Evolutionary conservation across 78 protist genomes (phyloP), one percentile per base, ranked within the genome.

Genomic region (Cavenderia fasciculata): DNA sequence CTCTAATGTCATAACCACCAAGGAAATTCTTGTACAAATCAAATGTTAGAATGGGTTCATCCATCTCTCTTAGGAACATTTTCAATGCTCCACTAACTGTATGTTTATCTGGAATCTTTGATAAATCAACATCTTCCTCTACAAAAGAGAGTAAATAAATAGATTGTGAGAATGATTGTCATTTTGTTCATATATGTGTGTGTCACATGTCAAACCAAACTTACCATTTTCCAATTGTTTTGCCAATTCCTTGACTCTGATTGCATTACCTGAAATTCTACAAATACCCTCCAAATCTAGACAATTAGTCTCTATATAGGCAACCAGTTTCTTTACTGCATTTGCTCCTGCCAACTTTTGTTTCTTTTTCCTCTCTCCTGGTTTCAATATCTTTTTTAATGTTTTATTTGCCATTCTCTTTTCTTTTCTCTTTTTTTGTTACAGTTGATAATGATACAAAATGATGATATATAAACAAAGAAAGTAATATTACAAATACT

Each of bases 21-120:
- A 87, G 54, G 59, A 87, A 87, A 69, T 87, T 76, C 62, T 56
- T 71, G 74, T 87, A 87, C 0, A 76, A 27, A 46, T 87, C 93
- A 51, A 87, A 87, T 36, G 93, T 87, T 16, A 87, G 44, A 36
- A 87, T 14, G 3, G 93, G 93, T 47, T 87, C 93, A 11, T 75
- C 87, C 21, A 49, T 34, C n/a, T 87, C 93, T 49, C 93, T 87
- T 8, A 87, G 36, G 38, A 87, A 69, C 52, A 76, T 49, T 36
- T 87, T 87, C 11, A 87, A 11, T 31, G 89, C 70, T n/a, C 89
- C 89, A 82, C 77, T 68, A 6, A 82, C 51, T 18, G 41, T 23
- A 25, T 82, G 89, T 29, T 70, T 51, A 68, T 82, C 89, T 2
- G 19, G 18, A 34, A 71, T 71, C 36, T 68, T 82, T 25, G 63